Conservation (phyloP, 495 filamentous ascomycete species). For the Sphaerosporella brunnea region DNA sequence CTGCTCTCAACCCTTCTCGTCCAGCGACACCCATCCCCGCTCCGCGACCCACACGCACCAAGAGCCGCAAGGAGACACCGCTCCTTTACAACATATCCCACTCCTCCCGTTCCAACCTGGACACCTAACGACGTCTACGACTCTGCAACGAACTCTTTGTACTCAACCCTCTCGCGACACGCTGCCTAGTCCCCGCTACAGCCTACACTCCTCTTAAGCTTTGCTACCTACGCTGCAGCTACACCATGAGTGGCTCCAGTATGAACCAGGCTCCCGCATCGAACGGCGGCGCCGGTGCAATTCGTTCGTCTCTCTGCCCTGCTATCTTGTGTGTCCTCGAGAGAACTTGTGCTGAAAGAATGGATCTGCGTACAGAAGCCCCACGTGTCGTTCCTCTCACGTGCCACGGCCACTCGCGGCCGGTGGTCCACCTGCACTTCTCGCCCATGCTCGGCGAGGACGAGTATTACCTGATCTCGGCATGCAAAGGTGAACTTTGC, state of each 20-base stretch:
- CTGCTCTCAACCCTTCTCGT: not conserved
- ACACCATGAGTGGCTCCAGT: not conserved
- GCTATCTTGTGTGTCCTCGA: not conserved
- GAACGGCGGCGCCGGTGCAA: constrained; percentile 18
- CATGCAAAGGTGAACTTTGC: constrained; percentile 65
- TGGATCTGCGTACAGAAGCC: constrained; percentile 22
- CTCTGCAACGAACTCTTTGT: constrained; percentile 1
- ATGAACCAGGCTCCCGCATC: constrained; percentile 12
- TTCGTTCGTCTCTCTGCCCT: constrained; percentile 17
- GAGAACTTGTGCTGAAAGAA: constrained; percentile 1
- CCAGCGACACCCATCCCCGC: not conserved
- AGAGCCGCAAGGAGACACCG: constrained; percentile 1
- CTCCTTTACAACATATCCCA: not conserved
- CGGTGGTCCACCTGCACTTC: constrained; percentile 88
- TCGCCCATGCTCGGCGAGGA: constrained; percentile 73
- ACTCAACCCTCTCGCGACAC: not conserved
- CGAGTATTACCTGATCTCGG: constrained; percentile 87
- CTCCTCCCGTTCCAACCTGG: too few relatives aligned
- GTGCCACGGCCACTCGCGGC: constrained; percentile 91
- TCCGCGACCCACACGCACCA: too few relatives aligned
- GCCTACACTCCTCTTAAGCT: not conserved
- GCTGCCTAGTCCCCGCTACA: not conserved
- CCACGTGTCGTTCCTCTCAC: constrained; percentile 66
- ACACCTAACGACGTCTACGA: constrained; percentile 7
- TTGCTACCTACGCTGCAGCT: not conserved